These are phyloP conservation scores for Penicillium canescens DNA, from an alignment of 495 filamentous ascomycete genomes.

Conservation along the genomic window DNA sequence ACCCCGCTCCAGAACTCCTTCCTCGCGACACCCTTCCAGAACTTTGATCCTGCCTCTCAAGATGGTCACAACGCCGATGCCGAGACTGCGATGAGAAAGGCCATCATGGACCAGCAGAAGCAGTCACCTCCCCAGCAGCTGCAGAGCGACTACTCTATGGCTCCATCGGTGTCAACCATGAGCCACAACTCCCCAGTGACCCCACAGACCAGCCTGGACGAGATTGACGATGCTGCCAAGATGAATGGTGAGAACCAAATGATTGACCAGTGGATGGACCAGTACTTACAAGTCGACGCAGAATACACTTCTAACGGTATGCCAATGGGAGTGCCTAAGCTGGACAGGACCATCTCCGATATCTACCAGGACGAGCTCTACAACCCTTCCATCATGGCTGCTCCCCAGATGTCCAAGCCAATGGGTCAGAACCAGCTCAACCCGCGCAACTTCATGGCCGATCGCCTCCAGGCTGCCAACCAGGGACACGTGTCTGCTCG, in stretches of 20 bases:
- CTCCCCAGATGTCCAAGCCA: constrained; percentile 44
- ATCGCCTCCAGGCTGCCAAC: constrained; percentile 77
- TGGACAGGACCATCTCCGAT: constrained; percentile 84
- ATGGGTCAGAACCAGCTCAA: constrained; percentile 46
- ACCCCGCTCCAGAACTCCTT: constrained; percentile 48
- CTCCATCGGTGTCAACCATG: constrained; percentile 56
- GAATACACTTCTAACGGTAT: constrained; percentile 36
- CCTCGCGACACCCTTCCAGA: constrained; percentile 46
- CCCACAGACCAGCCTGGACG: constrained; percentile 53
- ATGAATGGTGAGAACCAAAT: constrained; percentile 52
- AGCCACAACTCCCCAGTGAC: constrained; percentile 59
- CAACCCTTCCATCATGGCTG: constrained; percentile 62
- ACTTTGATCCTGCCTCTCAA: constrained; percentile 42
- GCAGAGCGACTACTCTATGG: constrained; percentile 46
- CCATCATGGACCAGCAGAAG: constrained; percentile 54
- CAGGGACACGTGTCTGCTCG: constrained; percentile 66
- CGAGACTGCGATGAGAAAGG: constrained; percentile 56
- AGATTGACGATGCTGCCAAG: constrained; percentile 51
- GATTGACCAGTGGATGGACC: constrained; percentile 55
- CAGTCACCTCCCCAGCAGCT: constrained; percentile 33
- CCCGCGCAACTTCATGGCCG: constrained; percentile 65
- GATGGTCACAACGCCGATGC: constrained; percentile 45
- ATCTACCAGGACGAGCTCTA: constrained; percentile 83
- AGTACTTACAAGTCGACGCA: constrained; percentile 61
- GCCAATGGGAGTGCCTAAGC: constrained; percentile 64